Evolutionary conservation across 2,329 filamentous ascomycete genomes (phyloP).

Genomic region (Chalaropsis thielavioides): DNA sequence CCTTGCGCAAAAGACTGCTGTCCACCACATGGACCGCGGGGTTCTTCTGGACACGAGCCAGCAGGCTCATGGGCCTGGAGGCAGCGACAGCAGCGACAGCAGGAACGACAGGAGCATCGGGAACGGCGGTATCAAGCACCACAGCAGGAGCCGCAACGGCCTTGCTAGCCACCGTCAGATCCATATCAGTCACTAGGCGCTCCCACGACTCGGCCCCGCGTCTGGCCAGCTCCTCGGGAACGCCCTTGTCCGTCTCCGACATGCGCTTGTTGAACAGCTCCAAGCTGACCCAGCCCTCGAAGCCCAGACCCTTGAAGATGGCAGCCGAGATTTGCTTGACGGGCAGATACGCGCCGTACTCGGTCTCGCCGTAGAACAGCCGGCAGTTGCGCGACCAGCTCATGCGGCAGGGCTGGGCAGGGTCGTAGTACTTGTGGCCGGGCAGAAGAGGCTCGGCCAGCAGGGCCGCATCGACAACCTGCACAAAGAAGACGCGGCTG

Average conservation of each 20-base stretch:
- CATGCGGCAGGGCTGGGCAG: constrained; percentile 40
- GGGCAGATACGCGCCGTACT: constrained; percentile 53
- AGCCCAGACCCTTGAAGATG: constrained; percentile 50
- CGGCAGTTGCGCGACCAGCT: constrained; percentile 64
- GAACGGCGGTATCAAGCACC: background rate
- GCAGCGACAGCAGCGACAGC: background rate
- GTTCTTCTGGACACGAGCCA: background rate
- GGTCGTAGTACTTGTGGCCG: constrained; percentile 26
- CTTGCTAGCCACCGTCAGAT: background rate
- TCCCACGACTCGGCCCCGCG: constrained; percentile 38
- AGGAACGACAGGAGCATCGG: background rate
- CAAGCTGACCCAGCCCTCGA: constrained; percentile 54
- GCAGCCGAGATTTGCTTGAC: constrained; percentile 44
- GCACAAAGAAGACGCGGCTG: constrained; percentile 57
- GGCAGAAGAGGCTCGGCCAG: constrained; percentile 41
- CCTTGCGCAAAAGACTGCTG: background rate
- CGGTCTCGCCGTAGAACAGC: constrained; percentile 39
- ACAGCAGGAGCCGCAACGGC: background rate
- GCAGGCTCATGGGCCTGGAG: background rate
- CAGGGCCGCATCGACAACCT: constrained; percentile 60
- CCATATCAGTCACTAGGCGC: constrained; percentile 29
- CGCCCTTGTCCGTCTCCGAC: constrained; percentile 33
- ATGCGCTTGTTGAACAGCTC: constrained; percentile 54
- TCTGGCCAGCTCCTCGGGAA: constrained; percentile 43
- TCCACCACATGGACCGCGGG: background rate